phyloP scores from a whole-genome alignment of 179 eudicot species.

The Dionaea muscipula region DNA sequence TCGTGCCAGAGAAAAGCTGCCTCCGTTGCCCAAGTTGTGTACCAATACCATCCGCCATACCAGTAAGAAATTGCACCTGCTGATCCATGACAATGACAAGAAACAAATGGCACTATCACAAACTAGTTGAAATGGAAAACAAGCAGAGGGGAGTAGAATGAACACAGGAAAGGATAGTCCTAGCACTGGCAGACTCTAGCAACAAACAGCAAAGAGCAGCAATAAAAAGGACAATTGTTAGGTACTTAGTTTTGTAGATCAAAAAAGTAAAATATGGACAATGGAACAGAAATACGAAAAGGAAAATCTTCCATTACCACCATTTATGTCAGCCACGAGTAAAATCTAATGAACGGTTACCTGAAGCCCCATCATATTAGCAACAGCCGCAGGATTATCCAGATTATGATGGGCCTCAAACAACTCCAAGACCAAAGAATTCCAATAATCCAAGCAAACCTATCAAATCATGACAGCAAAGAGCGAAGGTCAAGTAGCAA shows the following conservation, averaged over 20 bases:
- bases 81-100: constrained; percentile 4
- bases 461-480: constrained; percentile 16
- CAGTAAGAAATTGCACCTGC: constrained; percentile 55
- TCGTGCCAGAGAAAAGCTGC: constrained; percentile 67
- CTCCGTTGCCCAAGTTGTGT: constrained; percentile 63
- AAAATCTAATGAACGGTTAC: constrained; percentile 17
- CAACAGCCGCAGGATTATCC: constrained; percentile 67
- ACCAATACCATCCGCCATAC: constrained; percentile 66
- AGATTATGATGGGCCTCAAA: constrained; percentile 72
- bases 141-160: not conserved
- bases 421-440: constrained; percentile 66
- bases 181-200: not conserved
- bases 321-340: not conserved
- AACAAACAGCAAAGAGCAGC: not conserved
- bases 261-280: not conserved
- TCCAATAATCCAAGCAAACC: constrained; percentile 99
- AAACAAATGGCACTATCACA: not conserved
- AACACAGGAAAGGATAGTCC: not conserved
- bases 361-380: constrained; percentile 84
- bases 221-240: not conserved
- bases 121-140: constrained; percentile 1
- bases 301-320: not conserved
- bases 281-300: not conserved
- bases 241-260: not conserved
- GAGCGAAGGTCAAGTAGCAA: not conserved